Conservation (phyloP, 148 eudicot species). For the Gaultheria prostrata region DNA sequence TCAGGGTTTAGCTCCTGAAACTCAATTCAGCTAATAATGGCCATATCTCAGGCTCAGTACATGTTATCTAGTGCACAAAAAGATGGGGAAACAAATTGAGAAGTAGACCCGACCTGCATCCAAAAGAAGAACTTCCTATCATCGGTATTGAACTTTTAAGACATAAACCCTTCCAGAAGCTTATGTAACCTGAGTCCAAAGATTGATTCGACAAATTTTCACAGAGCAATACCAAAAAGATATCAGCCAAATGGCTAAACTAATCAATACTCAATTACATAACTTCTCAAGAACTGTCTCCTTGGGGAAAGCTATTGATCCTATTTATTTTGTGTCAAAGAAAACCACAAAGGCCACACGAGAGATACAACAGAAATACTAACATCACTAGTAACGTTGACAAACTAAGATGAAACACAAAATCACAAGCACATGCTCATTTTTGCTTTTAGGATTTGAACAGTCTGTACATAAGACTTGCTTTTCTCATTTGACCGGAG, state of each 20-base stretch:
- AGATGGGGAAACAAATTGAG: neutral
- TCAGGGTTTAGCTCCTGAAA: constrained; percentile 76
- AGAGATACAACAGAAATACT: too few relatives aligned
- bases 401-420: neutral
- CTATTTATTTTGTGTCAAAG: constrained; percentile 49
- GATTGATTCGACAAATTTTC: constrained; percentile 10
- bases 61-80: neutral
- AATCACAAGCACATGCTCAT: neutral
- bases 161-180: constrained; percentile 90
- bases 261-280: constrained; percentile 14
- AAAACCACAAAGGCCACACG: constrained; percentile 19
- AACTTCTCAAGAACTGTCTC: constrained; percentile 95
- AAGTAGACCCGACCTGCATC: constrained; percentile 68
- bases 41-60: neutral
- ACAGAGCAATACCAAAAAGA: neutral
- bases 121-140: constrained; percentile 92
- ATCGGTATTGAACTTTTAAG: constrained; percentile 87
- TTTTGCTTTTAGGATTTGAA: neutral
- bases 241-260: neutral
- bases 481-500: neutral
- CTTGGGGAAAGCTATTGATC: constrained; percentile 92
- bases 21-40: constrained; percentile 11
- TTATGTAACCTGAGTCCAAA: constrained; percentile 61
- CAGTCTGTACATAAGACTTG: neutral
- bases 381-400: too few relatives aligned